Evolutionary conservation across 305 asterid genomes (phyloP), one percentile per base, ranked within the genome.

Genomic region (Salvia sclarea): DNA sequence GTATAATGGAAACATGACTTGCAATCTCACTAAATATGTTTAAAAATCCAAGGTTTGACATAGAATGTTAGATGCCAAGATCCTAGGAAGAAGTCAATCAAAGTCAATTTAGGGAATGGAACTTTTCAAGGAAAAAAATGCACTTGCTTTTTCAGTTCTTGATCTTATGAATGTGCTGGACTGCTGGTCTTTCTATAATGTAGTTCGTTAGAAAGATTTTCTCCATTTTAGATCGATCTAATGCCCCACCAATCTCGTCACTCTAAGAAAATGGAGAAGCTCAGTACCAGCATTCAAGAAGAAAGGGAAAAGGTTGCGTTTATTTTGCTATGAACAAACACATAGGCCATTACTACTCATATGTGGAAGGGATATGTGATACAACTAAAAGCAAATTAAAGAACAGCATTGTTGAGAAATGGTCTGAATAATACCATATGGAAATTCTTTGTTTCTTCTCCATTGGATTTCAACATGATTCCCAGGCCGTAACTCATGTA

Each of bases 381-480:
- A 45, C 62, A 62, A 43, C 35, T 8, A 41, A 38, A 11, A 17
- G 10, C n/a, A 14, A 44, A 33, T 18, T 49, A n/a, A 22, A 43
- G 14, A 43, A 71, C 43, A 21, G 3, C 22, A 20, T 18, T n/a
- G 6, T 48, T 22, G 58, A 50, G 37, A 59, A 21, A 69, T 50
- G 63, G 69, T 56, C 52, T 6, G 44, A 78, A 61, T 12, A 75
- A 73, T 84, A 92, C 98, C 98, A 73, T 92, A 90, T 44, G 98
- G 98, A 50, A 88, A 88, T 57, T 83, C 95, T 73, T 81, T 88
- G 83, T 85, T 90, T 78, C 92, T 78, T 78, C 98, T 86, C 98
- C 98, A 92, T 60, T 92, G 98, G 69, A 92, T 92, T 71, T 92
- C 98, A 25, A 88, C 80, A 57, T 86, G 95, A 83, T 92, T 93